Evolutionary conservation across 306 rosid species (phyloP), one percentile per base, ranked within the genome.

Genomic region (Cucurbita moschata): DNA sequence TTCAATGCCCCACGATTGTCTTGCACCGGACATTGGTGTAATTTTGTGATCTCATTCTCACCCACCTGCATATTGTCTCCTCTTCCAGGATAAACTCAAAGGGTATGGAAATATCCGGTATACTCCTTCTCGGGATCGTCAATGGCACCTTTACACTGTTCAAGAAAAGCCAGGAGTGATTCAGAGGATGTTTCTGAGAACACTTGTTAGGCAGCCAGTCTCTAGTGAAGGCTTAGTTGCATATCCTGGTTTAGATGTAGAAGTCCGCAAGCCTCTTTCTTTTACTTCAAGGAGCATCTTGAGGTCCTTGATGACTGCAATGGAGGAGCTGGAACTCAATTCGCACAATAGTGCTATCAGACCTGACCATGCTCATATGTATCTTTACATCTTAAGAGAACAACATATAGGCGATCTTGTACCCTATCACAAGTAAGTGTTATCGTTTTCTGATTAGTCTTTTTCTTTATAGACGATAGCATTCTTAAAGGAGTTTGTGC

Each of bases 291-390:
- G 88, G 77, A 91, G 95, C 85, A 87, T 94, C 75, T 91, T 87
- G 74, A 84, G 96, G 83, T 91, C 99, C 84, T 80, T 94, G 81
- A 77, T 83, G 88, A 88, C 90, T 71, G 99, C 97, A 78, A 94
- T 94, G 99, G 99, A 94, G 74, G 99, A 91, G 87, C 85, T 94
- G 87, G 99, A 94, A 81, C 95, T 94, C 53, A 94, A 91, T 82
- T 79, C 96, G 35, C 97, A 94, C 81, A 94, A 91, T 81, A 80
- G 95, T 72, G 78, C 86, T 63, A 74, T 86, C 83, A 90, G 79
- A 81, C 78, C 95, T 75, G 97, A 94, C 59, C 90, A 90, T 77
- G 88, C 91, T 82, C 99, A 91, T 88, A 89, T 94, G 95, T 94
- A 94, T 81, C 97, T 94, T 43, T 85, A 87, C 87, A 73, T 90